These are phyloP conservation scores for Fragaria nilgerrensis DNA, from an alignment of 306 rosid species.

Conservation along the genomic window DNA sequence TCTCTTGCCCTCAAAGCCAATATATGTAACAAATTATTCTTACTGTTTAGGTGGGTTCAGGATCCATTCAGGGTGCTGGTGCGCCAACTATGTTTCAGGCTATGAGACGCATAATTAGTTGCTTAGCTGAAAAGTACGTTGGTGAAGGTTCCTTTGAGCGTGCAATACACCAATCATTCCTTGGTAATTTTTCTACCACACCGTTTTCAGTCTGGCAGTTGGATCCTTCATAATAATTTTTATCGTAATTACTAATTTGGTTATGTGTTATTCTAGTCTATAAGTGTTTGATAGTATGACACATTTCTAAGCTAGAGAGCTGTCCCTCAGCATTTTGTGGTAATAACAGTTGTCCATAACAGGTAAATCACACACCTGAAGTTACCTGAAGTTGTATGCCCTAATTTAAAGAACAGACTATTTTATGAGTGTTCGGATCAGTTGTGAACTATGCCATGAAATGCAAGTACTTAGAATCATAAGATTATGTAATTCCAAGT, in stretches of 20 bases:
- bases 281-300: background rate
- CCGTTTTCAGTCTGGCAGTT: background rate
- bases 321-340: background rate
- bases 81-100: no score
- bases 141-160: slow-evolving; percentile 87
- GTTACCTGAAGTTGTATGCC: background rate
- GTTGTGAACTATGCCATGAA: background rate
- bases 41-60: no score
- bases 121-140: slow-evolving; percentile 46
- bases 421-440: background rate
- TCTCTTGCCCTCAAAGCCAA: background rate
- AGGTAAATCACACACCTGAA: background rate
- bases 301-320: background rate
- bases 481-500: background rate
- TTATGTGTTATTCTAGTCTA: background rate
- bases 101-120: slow-evolving; percentile 25
- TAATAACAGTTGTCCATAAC: background rate
- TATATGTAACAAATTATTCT: no score
- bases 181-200: slow-evolving; percentile 47
- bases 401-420: background rate
- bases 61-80: no score
- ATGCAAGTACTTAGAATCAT: no score
- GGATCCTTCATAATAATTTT: background rate
- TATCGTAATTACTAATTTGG: background rate
- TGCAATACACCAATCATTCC: slow-evolving; percentile 83